Evolutionary conservation across 108 stramenopile species (phyloP), one percentile per base, ranked within the genome.

Genomic region (Schizochytrium sp.): DNA sequence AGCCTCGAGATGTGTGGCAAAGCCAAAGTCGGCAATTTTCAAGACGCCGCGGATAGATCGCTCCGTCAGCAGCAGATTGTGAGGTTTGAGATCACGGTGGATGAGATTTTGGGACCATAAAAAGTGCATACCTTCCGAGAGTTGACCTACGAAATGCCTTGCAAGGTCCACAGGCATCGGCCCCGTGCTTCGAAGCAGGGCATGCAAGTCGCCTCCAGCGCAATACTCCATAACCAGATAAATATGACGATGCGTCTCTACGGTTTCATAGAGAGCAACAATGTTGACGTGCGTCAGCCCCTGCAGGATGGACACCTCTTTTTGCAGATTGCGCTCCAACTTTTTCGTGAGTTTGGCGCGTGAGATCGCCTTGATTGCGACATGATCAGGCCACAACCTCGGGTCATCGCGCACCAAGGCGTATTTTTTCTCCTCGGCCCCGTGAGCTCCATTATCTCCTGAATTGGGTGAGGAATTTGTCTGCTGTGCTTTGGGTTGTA

Each of bases 21-120:
- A 99, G 5, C 98, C 98, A 95, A 99, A 99, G 92, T 99, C 98
- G 0, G 97, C 98, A 92, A 98, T 97, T 89, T 98, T 97, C 4
- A 98, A 90, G 44, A 92, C 88, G 87, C 48, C 51, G 12, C 51
- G 48, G 12, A 23, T 53, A 6, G 48, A 47, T 6, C 51, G 88
- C 28, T 96, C 95, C 19, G 97, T 96, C 91, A 99, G 92, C 45
- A 99, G 91, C 45, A 99, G 91, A 90, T 99, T 99, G 90, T 98
- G 97, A 60, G 98, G 97, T 90, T 99, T 99, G 88, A 99, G 96
- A 90, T 99, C 98, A 5, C 98, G 88, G 89, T 99, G 98, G 60
- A 97, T 96, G 57, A 97, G 89, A 71, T 95, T 92, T 63, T 96
- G 93, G 10, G 92, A 93, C 95, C 96, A 96, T 57, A 99, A 91